These are phyloP conservation scores for Alternaria ventricosa DNA, from an alignment of 2,329 filamentous ascomycete species.

Conservation along the genomic window DNA sequence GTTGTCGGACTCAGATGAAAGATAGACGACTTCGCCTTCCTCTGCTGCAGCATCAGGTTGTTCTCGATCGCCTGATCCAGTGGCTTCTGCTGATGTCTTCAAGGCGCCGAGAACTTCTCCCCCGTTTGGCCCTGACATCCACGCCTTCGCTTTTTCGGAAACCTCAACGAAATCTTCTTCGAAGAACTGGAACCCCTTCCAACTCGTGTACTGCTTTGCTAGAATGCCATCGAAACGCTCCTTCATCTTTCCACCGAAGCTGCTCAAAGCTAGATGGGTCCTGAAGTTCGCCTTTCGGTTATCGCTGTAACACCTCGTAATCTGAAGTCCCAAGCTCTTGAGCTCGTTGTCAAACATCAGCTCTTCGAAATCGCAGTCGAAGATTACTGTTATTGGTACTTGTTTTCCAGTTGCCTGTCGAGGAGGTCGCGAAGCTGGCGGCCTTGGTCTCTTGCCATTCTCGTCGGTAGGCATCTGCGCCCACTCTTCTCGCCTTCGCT, in stretches of 20 bases:
- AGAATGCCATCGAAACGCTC: conserved; percentile 81
- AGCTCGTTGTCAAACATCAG: conserved; percentile 88
- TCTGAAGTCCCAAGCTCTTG: conserved; percentile 80
- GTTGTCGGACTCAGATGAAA: conserved; percentile 89
- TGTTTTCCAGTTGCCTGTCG: conserved; percentile 54
- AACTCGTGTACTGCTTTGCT: conserved; percentile 72
- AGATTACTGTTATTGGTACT: conserved; percentile 78
- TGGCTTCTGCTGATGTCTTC: conserved; percentile 35
- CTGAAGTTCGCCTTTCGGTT: conserved; percentile 74
- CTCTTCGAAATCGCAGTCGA: conserved; percentile 92
- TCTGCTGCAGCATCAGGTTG: conserved; percentile 25
- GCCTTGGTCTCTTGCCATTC: conserved; percentile 23
- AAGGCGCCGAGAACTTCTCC: conserved; percentile 68
- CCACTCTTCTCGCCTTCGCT: conserved; percentile 57
- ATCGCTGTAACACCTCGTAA: conserved; percentile 88
- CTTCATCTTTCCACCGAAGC: conserved; percentile 76
- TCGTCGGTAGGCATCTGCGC: conserved; percentile 42
- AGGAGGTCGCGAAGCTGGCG: conserved; percentile 24
- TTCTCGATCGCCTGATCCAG: conserved; percentile 51
- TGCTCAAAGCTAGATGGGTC: conserved; percentile 76
- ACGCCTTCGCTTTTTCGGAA: conserved; percentile 67
- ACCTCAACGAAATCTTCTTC: conserved; percentile 76
- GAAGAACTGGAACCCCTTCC: conserved; percentile 79
- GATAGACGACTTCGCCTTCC: conserved; percentile 75
- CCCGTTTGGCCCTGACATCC: conserved; percentile 68